Conservation (phyloP, 2,329 filamentous ascomycete species). For the Thyridium curvatum region DNA sequence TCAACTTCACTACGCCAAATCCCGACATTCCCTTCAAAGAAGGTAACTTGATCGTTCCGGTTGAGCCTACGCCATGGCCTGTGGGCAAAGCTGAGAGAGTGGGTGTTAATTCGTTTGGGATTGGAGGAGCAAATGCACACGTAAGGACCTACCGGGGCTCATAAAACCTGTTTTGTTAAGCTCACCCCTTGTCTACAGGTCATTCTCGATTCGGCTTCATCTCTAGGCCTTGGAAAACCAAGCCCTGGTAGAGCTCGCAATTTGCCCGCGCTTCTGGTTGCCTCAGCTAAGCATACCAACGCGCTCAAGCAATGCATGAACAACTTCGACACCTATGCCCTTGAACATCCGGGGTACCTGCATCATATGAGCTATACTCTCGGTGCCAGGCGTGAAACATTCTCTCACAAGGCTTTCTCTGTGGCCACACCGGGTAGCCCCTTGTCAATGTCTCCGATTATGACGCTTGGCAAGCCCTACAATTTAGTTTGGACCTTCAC, state of each 20-base stretch:
- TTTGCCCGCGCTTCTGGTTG: conserved; percentile 12
- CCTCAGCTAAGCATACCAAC: conserved; percentile 7
- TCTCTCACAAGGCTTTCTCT: conserved; percentile 8
- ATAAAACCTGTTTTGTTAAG: conserved; percentile 11
- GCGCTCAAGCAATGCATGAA: not conserved
- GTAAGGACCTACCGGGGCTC: conserved; percentile 14
- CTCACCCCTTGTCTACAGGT: conserved; percentile 9
- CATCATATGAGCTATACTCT: conserved; percentile 12
- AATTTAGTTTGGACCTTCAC: no score
- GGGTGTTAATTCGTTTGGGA: conserved; percentile 30
- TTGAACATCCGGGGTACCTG: conserved; percentile 4
- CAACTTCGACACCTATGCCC: not conserved
- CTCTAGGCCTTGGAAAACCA: not conserved
- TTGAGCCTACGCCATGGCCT: conserved; percentile 16
- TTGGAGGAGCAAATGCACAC: conserved; percentile 30
- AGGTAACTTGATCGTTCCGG: conserved; percentile 16
- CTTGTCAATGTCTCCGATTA: no score
- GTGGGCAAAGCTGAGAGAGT: conserved; percentile 14
- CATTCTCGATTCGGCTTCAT: conserved; percentile 4
- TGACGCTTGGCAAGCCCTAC: no score
- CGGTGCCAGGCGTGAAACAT: conserved; percentile 6
- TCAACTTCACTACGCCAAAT: conserved; percentile 18
- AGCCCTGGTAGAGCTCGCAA: conserved; percentile 4
- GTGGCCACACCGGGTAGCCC: not conserved
- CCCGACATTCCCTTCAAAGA: conserved; percentile 16